Evolutionary conservation across 2,329 filamentous ascomycete genomes (phyloP), one percentile per base, ranked within the genome.

Genomic region (Zelopaecilomyces penicillatus): DNA sequence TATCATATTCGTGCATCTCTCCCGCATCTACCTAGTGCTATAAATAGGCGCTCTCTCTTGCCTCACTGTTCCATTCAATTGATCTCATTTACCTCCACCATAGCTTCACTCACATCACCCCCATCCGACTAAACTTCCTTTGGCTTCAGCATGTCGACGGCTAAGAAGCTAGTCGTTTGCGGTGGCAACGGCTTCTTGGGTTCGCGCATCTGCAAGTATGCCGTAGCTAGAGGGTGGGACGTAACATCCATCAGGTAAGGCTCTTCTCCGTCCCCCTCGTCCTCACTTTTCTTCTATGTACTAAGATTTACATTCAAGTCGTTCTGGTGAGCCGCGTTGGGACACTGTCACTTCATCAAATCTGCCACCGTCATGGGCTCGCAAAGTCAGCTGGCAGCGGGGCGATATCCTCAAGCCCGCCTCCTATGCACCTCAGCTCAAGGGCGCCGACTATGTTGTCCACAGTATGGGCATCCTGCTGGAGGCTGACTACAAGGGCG

Each of bases 401-500:
- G 91, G 84, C 57, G 87, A 97, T 66, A 83, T 97, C 54, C 78
- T 98, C 50, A 79, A 84, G 48, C 91, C 93, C 1, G 70, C 77
- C 1, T 85, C 85, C 12, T 98, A 96, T 68, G 78, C 77, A 6
- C 70, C 83, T 1, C 78, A 91, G 39, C 78, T 98, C 50, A 76
- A 80, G 53, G 80, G 78, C 45, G 87, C 89, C 49, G 80, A 88
- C 62, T 90, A 82, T 45, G 90, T 97, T 28, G 84, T 98, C 39
- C 93, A 98, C 73, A 88, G 78, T 58, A 90, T 97, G 84, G 93
- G 93, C 7, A 96, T 98, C 56, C 75, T 98, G 12, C 78, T 98
- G 7, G 93, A 98, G 70, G 89, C 90, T 41, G 93, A 98, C 71
- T 98, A 98, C 78, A 98, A 98, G 68, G 86, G 85, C 54, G 83